phyloP scores from a whole-genome alignment of 768 basidiomycete species.

The Tricholoma matsutake region DNA sequence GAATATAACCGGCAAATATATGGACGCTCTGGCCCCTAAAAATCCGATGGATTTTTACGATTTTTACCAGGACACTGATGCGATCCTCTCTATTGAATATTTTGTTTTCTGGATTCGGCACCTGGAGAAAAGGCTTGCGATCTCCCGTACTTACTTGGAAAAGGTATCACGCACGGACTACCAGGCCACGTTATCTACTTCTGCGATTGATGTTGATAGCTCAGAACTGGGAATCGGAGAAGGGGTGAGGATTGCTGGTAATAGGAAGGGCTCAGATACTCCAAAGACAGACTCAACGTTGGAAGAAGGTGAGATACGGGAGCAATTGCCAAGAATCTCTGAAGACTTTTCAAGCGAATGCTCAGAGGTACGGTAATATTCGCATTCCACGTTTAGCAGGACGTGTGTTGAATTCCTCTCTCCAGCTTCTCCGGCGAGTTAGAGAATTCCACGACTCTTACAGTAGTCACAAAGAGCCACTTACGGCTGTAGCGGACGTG shows the following conservation, averaged over 20 bases:
- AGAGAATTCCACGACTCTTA: background rate
- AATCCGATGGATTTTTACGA: background rate
- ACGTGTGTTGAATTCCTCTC: background rate
- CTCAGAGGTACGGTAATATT: slow-evolving; percentile 6
- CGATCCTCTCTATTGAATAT: background rate
- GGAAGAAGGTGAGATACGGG: slow-evolving; percentile 5
- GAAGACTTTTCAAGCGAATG: background rate
- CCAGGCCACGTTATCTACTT: too few species aligned
- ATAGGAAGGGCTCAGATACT: background rate
- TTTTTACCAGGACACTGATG: background rate
- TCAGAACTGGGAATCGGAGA: background rate
- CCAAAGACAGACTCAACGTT: background rate
- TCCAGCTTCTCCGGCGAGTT: background rate
- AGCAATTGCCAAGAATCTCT: background rate
- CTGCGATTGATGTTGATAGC: background rate
- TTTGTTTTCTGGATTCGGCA: background rate
- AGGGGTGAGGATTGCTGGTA: too few species aligned
- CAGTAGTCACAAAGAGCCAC: background rate
- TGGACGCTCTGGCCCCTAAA: background rate
- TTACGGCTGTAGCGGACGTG: background rate
- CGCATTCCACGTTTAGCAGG: background rate
- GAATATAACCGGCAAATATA: background rate
- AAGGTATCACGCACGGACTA: background rate
- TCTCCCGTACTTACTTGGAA: background rate
- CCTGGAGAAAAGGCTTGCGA: background rate